Percentiles rank a stretch among this genome's conserved stretches.
Evolutionary conservation across 805 yeast genomes (phyloP).

Genomic region (Alloascoidea africana): DNA sequence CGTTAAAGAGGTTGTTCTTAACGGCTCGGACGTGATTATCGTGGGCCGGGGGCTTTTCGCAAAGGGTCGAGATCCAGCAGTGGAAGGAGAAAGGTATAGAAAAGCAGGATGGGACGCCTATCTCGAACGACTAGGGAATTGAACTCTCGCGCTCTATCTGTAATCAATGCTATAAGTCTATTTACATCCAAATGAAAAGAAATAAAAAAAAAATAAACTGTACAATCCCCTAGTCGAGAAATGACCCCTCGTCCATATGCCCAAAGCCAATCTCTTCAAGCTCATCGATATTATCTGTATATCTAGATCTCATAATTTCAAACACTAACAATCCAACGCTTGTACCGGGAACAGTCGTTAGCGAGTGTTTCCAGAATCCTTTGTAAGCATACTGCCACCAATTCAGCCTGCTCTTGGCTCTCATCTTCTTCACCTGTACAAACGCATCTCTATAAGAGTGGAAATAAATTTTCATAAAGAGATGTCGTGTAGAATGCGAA

Average conservation of each 20-base stretch:
- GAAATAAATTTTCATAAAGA: slow-evolving; percentile 32
- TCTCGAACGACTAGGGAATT: slow-evolving; percentile 24
- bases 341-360: slow-evolving; percentile 76
- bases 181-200: no score
- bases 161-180: no score
- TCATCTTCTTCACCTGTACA: slow-evolving; percentile 33
- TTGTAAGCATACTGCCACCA: slow-evolving; percentile 61
- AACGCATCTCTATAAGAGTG: slow-evolving; percentile 68
- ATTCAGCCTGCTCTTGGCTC: slow-evolving; percentile 33
- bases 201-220: no score
- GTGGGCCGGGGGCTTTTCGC: slow-evolving; percentile 98
- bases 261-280: no score
- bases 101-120: slow-evolving; percentile 95
- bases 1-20: slow-evolving; percentile 65
- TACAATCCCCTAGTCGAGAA: no score
- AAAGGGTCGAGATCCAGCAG: slow-evolving; percentile 81
- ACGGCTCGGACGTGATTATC: slow-evolving; percentile 90
- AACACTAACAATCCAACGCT: slow-evolving; percentile 74
- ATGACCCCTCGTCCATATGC: no score
- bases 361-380: slow-evolving; percentile 60
- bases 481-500: slow-evolving; percentile 8
- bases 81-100: slow-evolving; percentile 79
- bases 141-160: no score
- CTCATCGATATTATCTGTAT: not conserved
- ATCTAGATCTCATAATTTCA: slow-evolving; percentile 53